These are phyloP conservation scores for Plenodomus biglobosus DNA, from an alignment of 2,329 filamentous ascomycete genomes.

Conservation along the genomic window DNA sequence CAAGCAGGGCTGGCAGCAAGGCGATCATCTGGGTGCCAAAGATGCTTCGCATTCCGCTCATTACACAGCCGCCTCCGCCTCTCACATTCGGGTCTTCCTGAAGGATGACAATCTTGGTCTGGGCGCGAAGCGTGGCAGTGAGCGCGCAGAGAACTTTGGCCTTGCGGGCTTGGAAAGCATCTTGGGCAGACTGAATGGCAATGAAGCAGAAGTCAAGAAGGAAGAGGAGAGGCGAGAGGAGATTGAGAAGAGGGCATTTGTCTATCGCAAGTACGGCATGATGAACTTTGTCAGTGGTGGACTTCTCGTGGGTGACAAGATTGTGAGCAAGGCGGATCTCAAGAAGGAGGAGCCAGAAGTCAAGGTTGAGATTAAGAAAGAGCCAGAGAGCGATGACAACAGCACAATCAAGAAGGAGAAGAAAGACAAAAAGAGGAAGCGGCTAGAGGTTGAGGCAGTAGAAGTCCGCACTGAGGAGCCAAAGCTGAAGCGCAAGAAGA, in stretches of 20 bases:
- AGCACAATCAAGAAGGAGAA: conserved; percentile 28
- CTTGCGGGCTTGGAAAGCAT: conserved; percentile 84
- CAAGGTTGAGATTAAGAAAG: conserved; percentile 45
- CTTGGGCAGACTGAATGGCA: conserved; percentile 86
- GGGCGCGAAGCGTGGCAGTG: conserved; percentile 75
- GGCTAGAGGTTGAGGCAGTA: conserved; percentile 29
- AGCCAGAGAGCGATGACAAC: conserved; percentile 40
- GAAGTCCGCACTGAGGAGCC: conserved; percentile 38
- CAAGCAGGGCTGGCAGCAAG: conserved; percentile 87
- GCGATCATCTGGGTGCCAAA: conserved; percentile 76
- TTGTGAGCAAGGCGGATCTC: conserved; percentile 50
- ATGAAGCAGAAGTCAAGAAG: conserved; percentile 70
- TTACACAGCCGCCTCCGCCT: conserved; percentile 77
- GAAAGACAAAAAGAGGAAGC: conserved; percentile 41
- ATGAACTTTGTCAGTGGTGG: conserved; percentile 91
- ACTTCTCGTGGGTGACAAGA: conserved; percentile 63
- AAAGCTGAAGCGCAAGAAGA: conserved; percentile 44
- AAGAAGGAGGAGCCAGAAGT: conserved; percentile 36
- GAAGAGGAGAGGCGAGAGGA: conserved; percentile 70
- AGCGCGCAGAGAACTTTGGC: conserved; percentile 72
- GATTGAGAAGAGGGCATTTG: conserved; percentile 71
- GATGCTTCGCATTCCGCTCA: conserved; percentile 73
- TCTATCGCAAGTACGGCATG: conserved; percentile 72
- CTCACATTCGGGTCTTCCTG: conserved; percentile 79
- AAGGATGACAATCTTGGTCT: conserved; percentile 92